A percentile compares a stretch with the other conserved stretches of the same genome.
phyloP scores from a whole-genome alignment of 2,329 filamentous ascomycete genomes.

The Neurospora sp. region DNA sequence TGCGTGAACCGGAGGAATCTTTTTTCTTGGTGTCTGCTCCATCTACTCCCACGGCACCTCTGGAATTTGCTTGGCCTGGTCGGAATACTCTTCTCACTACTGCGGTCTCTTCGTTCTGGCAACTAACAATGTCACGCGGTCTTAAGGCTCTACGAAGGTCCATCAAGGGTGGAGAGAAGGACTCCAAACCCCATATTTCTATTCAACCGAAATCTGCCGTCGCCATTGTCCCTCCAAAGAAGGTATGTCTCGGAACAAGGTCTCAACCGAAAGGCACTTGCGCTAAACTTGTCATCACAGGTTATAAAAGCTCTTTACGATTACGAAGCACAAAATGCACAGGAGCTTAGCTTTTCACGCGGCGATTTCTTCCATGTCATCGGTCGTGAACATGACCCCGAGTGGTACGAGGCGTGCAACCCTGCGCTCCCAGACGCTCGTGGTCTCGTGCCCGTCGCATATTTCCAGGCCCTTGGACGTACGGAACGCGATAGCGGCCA shows the following conservation, averaged over 20 bases:
- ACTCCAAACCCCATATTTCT: slow-evolving; percentile 61
- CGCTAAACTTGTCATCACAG: slow-evolving; percentile 35
- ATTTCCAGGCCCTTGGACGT: slow-evolving; percentile 87
- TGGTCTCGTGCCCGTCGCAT: slow-evolving; percentile 86
- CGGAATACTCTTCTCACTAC: neutral
- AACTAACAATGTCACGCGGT: slow-evolving; percentile 35
- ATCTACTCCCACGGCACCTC: slow-evolving; percentile 1
- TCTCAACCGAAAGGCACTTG: neutral
- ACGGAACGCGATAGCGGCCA: slow-evolving; percentile 81
- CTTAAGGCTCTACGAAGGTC: slow-evolving; percentile 72
- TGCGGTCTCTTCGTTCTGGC: neutral
- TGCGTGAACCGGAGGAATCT: neutral
- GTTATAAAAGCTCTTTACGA: slow-evolving; percentile 96
- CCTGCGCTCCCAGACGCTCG: slow-evolving; percentile 77
- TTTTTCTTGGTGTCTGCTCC: slow-evolving; percentile 1
- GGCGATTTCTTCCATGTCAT: slow-evolving; percentile 99
- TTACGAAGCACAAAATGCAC: slow-evolving; percentile 65
- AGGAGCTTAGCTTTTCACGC: slow-evolving; percentile 83
- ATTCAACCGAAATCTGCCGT: slow-evolving; percentile 78
- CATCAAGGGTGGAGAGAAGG: slow-evolving; percentile 75
- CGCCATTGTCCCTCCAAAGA: slow-evolving; percentile 86
- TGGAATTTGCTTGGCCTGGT: neutral
- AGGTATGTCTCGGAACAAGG: slow-evolving; percentile 48
- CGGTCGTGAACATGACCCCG: slow-evolving; percentile 81
- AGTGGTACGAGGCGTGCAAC: slow-evolving; percentile 99